Conservation (phyloP, 225 moss, liverwort and hornwort species). For the Thuidium tamariscinum region DNA sequence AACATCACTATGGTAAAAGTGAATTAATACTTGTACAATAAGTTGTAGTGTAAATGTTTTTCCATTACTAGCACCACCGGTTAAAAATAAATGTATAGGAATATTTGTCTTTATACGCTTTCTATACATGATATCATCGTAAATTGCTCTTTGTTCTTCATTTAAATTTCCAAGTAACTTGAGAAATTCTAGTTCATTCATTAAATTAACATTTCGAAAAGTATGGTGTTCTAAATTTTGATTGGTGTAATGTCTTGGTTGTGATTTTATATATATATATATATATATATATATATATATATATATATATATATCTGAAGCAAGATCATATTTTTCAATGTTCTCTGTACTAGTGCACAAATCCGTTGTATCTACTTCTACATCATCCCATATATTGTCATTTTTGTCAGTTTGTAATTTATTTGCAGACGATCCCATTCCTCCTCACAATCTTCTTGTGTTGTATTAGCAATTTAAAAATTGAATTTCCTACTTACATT, state of each 20-base stretch:
- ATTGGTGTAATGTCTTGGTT: not conserved
- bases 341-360: not conserved
- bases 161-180: not conserved
- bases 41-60: not conserved
- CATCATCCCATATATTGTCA: not conserved
- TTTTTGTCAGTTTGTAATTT: not conserved
- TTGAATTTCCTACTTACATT: not conserved
- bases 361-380: not conserved
- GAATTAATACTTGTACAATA: not conserved
- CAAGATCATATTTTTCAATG: not conserved
- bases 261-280: too few species aligned
- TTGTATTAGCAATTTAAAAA: not conserved
- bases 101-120: not conserved
- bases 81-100: not conserved
- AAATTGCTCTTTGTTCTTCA: not conserved
- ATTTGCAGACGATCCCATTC: not conserved
- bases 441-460: not conserved
- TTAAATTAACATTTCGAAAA: not conserved
- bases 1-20: not conserved
- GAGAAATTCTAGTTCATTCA: not conserved
- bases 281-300: too few species aligned
- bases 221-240: not conserved
- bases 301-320: too few species aligned
- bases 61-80: rapidly evolving
- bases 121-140: not conserved